A percentile compares a stretch with the other conserved stretches of the same genome.
phyloP scores from a whole-genome alignment of 345 rosid genomes.

The Eucalyptus caleyi region DNA sequence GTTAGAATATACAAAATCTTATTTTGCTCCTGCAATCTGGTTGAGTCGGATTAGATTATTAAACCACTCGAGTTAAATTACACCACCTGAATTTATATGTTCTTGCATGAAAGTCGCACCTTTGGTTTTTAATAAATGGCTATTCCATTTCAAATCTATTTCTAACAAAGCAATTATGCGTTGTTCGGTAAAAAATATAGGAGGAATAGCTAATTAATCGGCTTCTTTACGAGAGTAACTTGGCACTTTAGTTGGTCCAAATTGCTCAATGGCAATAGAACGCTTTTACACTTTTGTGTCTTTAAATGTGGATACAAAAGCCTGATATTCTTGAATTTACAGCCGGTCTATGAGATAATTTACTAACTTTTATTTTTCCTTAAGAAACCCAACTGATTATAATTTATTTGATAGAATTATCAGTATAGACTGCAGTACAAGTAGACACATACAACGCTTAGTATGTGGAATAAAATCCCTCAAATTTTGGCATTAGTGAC shows the following conservation, averaged over 20 bases:
- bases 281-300: neutral
- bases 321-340: neutral
- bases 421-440: neutral
- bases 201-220: neutral
- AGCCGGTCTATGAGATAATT: neutral
- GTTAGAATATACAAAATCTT: too few species aligned
- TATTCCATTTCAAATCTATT: neutral
- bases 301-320: neutral
- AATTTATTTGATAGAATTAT: too few species aligned
- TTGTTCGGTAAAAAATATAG: neutral
- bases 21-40: too few species aligned
- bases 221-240: neutral
- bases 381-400: too few species aligned
- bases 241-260: neutral
- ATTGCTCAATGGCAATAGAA: neutral
- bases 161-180: neutral
- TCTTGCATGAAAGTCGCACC: neutral
- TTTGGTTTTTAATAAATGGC: neutral
- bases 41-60: too few species aligned
- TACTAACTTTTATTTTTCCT: too few species aligned
- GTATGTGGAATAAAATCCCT: too few species aligned
- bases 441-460: too few species aligned
- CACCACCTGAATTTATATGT: too few species aligned
- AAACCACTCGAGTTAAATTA: too few species aligned
- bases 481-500: too few species aligned